Conservation (phyloP, 441 rosid genomes). For the Iberis amara region DNA sequence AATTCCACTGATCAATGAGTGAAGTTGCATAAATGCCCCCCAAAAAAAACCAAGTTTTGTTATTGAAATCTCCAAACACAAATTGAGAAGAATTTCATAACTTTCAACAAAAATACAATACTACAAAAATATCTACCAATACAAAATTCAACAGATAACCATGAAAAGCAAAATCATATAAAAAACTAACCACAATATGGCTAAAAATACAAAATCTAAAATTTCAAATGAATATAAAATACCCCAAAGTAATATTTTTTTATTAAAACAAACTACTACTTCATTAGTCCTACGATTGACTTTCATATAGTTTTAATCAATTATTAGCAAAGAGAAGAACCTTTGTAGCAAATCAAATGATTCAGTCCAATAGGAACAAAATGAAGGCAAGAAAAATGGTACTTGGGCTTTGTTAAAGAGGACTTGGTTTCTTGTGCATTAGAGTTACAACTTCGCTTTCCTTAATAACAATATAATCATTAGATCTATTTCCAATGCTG, state of each 20-base stretch:
- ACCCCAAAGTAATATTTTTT: no score
- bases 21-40: slow-evolving; percentile 50
- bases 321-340: not conserved
- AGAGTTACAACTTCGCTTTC: slow-evolving; percentile 97
- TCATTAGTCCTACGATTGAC: not conserved
- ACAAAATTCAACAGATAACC: no score
- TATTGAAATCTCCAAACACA: no score
- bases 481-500: slow-evolving; percentile 47
- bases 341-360: slow-evolving; percentile 10
- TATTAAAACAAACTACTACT: slow-evolving; percentile 13
- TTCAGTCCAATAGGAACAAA: slow-evolving; percentile 1
- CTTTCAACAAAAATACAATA: no score
- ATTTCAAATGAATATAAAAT: no score
- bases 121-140: no score
- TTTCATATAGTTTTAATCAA: slow-evolving; percentile 9
- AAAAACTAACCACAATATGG: no score
- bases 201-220: no score
- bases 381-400: slow-evolving; percentile 14
- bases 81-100: no score
- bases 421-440: slow-evolving; percentile 87
- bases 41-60: no score
- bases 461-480: slow-evolving; percentile 61
- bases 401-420: slow-evolving; percentile 98
- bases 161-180: no score
- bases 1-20: slow-evolving; percentile 89